These are phyloP conservation scores for Mercurialis annua DNA, from an alignment of 345 rosid species.

Conservation along the genomic window DNA sequence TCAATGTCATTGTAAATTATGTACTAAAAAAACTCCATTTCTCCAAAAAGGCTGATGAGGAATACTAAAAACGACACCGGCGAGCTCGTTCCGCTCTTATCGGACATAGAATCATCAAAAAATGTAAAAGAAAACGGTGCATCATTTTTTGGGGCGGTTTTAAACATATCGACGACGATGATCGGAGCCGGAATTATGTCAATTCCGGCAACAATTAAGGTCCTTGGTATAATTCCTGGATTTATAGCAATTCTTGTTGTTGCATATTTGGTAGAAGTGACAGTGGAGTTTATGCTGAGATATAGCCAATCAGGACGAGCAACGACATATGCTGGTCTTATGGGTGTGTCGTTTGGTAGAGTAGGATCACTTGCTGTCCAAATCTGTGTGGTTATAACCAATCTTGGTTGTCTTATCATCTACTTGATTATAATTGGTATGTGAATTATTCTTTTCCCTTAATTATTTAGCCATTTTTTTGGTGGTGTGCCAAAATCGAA, in stretches of 20 bases:
- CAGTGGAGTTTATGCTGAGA: slow-evolving; percentile 33
- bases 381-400: slow-evolving; percentile 24
- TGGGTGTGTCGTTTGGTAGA: slow-evolving; percentile 32
- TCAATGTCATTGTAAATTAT: no score
- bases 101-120: background rate
- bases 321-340: slow-evolving; percentile 29
- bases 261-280: slow-evolving; percentile 25
- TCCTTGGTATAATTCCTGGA: slow-evolving; percentile 26
- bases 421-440: slow-evolving; percentile 36
- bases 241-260: slow-evolving; percentile 14
- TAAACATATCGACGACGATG: slow-evolving; percentile 23
- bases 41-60: background rate
- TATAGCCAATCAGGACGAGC: slow-evolving; percentile 26
- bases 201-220: slow-evolving; percentile 23
- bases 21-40: background rate
- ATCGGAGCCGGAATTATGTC: slow-evolving; percentile 29
- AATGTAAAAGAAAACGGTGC: background rate
- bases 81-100: background rate
- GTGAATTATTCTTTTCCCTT: background rate
- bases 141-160: slow-evolving; percentile 22
- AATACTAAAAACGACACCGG: background rate
- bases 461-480: background rate
- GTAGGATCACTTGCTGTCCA: slow-evolving; percentile 23
- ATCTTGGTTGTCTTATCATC: slow-evolving; percentile 29
- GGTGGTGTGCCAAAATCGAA: no score